A percentile compares a stretch with the other conserved stretches of the same genome.
Evolutionary conservation across 2,329 filamentous ascomycete species (phyloP).

Genomic region (Paecilomyces sp.): DNA sequence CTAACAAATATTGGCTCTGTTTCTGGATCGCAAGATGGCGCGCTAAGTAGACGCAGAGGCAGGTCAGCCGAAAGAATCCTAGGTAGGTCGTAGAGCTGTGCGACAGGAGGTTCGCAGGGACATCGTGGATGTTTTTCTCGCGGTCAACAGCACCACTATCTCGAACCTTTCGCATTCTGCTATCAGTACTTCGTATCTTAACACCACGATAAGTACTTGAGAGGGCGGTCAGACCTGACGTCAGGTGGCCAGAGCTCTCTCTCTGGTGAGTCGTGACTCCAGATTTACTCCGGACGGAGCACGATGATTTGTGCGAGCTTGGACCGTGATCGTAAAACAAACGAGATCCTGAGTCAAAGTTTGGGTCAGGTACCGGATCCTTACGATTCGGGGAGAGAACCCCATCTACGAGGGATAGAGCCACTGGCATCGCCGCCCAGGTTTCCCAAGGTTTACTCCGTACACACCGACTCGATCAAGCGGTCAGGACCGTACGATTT

Average conservation of each 20-base stretch:
- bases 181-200: background rate
- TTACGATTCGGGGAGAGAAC: background rate
- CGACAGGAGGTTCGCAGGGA: background rate
- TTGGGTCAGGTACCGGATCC: background rate
- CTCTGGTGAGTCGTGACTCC: background rate
- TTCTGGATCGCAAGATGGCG: background rate
- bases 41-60: background rate
- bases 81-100: background rate
- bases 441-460: background rate
- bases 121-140: background rate
- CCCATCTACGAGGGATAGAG: background rate
- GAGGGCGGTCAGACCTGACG: slow-evolving; percentile 6
- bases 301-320: background rate
- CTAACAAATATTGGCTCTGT: background rate
- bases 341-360: background rate
- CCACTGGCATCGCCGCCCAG: background rate
- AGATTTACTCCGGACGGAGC: background rate
- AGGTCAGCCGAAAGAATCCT: background rate
- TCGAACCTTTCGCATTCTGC: background rate
- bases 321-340: background rate
- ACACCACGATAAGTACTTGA: no score
- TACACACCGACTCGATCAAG: background rate
- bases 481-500: background rate
- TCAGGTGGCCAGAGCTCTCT: slow-evolving; percentile 11
- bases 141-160: background rate